phyloP scores from a whole-genome alignment of 176 grass and related monocot species.

The Saccharum officinarum region DNA sequence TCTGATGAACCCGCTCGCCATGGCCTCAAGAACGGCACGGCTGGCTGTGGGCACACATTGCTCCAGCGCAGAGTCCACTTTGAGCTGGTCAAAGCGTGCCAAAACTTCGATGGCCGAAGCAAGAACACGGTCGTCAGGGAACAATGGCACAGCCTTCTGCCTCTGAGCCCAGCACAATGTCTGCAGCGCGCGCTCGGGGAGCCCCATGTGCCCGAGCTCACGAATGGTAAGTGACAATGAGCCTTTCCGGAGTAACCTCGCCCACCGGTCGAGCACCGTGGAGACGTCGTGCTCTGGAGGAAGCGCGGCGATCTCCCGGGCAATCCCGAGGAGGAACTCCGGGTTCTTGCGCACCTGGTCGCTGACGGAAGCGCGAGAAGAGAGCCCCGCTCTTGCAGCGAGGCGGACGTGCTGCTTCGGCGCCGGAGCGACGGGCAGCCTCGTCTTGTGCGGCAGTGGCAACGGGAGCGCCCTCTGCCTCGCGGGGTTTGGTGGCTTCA shows the following conservation, averaged over 20 bases:
- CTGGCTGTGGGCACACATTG: constrained; percentile 60
- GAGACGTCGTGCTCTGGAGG: constrained; percentile 41
- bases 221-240: constrained; percentile 83
- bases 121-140: constrained; percentile 70
- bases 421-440: constrained; percentile 32
- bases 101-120: constrained; percentile 67
- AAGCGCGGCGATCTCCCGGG: constrained; percentile 59
- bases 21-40: constrained; percentile 72
- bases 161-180: constrained; percentile 75
- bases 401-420: constrained; percentile 60
- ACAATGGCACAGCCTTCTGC: constrained; percentile 38
- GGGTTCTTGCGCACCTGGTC: constrained; percentile 74
- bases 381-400: constrained; percentile 26
- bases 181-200: constrained; percentile 63
- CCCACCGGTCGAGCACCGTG: constrained; percentile 60
- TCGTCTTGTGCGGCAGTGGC: constrained; percentile 55
- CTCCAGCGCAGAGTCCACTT: constrained; percentile 45
- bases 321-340: constrained; percentile 56
- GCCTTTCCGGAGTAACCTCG: constrained; percentile 69
- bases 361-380: constrained; percentile 45
- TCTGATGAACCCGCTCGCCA: constrained; percentile 65
- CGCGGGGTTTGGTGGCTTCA: constrained; percentile 34
- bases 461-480: constrained; percentile 48
- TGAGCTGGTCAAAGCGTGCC: constrained; percentile 55
- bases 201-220: constrained; percentile 85